Evolutionary conservation across 495 filamentous ascomycete genomes (phyloP), one percentile per base, ranked within the genome.

Genomic region (Poronia punctata): DNA sequence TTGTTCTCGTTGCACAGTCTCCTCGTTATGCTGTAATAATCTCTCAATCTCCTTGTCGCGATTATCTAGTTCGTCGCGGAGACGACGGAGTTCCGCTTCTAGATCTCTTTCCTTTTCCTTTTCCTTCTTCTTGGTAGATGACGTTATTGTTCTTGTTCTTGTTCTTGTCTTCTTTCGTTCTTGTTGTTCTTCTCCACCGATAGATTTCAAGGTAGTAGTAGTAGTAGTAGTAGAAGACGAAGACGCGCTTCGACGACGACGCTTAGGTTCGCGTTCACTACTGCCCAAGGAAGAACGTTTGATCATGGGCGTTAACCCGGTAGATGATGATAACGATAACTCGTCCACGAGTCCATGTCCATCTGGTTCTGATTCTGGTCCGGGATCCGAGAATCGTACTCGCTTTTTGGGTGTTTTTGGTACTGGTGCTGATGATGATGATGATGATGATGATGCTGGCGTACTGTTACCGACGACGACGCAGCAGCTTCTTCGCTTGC

Each of bases 321-420:
- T 85, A 2, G 79, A 74, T 7, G 43, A 40, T 16, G 26, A 16
- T 15, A 24, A 15, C 24, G 53, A 20, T 58, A 62, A 34, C 56
- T 48, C 54, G 20, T 51, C 17, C 30, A 35, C 8, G 24, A 7
- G 24, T 7, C n/a, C 24, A 40, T 25, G 5, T 7, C 24, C 24
- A n/a, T 33, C n/a, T n/a, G n/a, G 27, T 14, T 44, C 19, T 17
- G 48, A 43, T 7, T 54, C 56, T 20, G 76, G 77, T 3, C 79
- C 81, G 4, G 80, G 81, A 37, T 87, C 80, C 0, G 83, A 86
- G 58, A 85, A 85, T 19, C 84, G 79, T 30, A 83, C 81, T 49
- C 69, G 72, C 52, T 86, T 85, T 48, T 72, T 75, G 8, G 66
- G 56, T 14, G 53, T 59, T 22, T 32, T 49, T 15, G 22, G 33